Evolutionary conservation across 1,284 basidiomycete genomes (phyloP).

Genomic region (Pyrrhoderma lamaoense): DNA sequence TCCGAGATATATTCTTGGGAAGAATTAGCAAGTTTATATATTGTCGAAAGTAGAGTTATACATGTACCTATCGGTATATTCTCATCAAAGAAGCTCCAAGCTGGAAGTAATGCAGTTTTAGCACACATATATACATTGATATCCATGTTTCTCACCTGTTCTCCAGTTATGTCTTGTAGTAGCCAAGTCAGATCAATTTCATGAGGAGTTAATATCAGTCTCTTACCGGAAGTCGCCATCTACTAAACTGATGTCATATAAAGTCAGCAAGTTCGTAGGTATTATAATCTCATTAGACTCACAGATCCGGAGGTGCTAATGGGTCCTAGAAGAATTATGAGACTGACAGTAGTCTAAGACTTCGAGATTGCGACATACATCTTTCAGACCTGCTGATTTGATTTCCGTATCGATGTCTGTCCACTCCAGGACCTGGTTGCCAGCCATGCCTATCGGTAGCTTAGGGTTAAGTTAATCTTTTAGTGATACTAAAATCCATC

Average conservation of each 20-base stretch:
- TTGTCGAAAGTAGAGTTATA: constrained; percentile 27
- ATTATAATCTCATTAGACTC: constrained; percentile 21
- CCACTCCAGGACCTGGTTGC: constrained; percentile 62
- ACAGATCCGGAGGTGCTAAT: constrained; percentile 53
- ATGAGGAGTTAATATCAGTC: background rate
- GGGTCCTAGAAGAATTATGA: constrained; percentile 40
- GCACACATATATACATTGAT: background rate
- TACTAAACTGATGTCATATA: constrained; percentile 33
- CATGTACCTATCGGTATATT: constrained; percentile 36
- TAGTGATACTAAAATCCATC: background rate
- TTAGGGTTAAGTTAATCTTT: background rate
- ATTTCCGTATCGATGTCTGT: constrained; percentile 54
- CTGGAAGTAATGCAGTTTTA: background rate
- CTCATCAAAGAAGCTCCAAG: constrained; percentile 41
- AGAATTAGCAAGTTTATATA: constrained; percentile 27
- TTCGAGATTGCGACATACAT: constrained; percentile 31
- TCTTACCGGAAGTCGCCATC: constrained; percentile 43
- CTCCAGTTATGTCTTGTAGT: constrained; percentile 46
- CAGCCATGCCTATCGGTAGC: constrained; percentile 44
- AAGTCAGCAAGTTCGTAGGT: background rate
- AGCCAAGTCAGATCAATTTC: background rate
- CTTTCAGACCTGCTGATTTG: constrained; percentile 52
- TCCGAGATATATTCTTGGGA: constrained; percentile 29
- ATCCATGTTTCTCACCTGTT: constrained; percentile 28
- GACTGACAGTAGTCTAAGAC: background rate